Evolutionary conservation across 805 yeast species (phyloP), one percentile per base, ranked within the genome.

Genomic region (Candida oleophila): DNA sequence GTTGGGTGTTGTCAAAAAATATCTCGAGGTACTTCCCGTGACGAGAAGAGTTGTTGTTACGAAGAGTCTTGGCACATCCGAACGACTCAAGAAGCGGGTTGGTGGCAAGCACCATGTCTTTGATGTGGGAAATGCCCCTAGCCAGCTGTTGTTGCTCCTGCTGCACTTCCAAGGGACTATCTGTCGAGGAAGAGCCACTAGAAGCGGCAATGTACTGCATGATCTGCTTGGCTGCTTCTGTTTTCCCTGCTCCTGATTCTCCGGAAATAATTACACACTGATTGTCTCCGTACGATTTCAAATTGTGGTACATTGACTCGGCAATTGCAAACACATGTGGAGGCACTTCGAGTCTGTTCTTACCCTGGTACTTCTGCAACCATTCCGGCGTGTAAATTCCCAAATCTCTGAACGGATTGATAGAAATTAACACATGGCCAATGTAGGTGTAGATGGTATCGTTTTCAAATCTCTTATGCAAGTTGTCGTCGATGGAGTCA

Each of bases 251-350:
- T 51, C 98, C 98, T 1, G 96, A 88, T 65, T 92, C 98, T 47
- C 98, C 98, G 2, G 96, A 88, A 55, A 94, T 94, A 57, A 94
- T 94, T 19, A 94, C 98, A 77, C 98, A 92, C 65, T 94, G 99
- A 61, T 83, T 89, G 58, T 94, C 98, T 49, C 87, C 82, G 68
- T 94, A 94, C 0, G 96, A 86, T 67, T 91, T 91, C 83, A 94
- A 78, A 65, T 92, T 88, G 69, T 94, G 92, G 67, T 86, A 94
- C 96, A 94, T 90, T 32, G 95, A 72, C 68, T 94, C 99, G 9
- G 99, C 99, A 59, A 94, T 90, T 44, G 98, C 96, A 68, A 85
- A 94, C 25, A 94, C 99, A 68, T 94, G 99, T 2, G 99, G 99
- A 15, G 98, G 96, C 22, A 87, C 96, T 69, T 94, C 99, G 49